These are phyloP conservation scores for Pythium phragmitis DNA, from an alignment of 352 stramenopile genomes.

Conservation along the genomic window DNA sequence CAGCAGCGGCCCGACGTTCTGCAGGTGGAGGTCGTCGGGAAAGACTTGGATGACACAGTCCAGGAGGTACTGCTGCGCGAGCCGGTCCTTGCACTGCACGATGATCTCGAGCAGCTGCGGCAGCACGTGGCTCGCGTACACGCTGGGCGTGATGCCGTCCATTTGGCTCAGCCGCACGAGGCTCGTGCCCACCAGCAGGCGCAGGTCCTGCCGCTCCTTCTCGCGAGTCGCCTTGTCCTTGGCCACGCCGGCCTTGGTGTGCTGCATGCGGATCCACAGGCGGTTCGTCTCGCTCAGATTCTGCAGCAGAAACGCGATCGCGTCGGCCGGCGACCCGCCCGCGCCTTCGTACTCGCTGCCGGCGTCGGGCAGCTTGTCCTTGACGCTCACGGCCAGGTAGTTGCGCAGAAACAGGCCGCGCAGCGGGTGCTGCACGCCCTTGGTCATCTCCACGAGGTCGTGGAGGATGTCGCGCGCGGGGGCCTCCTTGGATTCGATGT, in stretches of 20 bases:
- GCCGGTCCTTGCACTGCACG: constrained; percentile 92
- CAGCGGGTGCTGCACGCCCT: constrained; percentile 98
- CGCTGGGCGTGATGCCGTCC: constrained; percentile 89
- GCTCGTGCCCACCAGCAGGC: constrained; percentile 97
- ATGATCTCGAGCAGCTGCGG: constrained; percentile 94
- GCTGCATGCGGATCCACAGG: constrained; percentile 99
- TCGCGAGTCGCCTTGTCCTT: constrained; percentile 83
- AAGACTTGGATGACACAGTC: constrained; percentile 99
- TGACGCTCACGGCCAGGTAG: constrained; percentile 92
- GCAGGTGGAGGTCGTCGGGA: constrained; percentile 97
- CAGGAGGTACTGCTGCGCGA: constrained; percentile 98
- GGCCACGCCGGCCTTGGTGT: constrained; percentile 56
- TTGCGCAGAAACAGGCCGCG: constrained; percentile 98
- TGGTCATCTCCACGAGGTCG: constrained; percentile 98
- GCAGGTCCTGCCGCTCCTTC: constrained; percentile 92
- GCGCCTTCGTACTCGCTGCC: constrained; percentile 66
- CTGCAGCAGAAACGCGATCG: constrained; percentile 95
- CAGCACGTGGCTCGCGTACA: constrained; percentile 91
- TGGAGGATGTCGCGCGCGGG: constrained; percentile 92
- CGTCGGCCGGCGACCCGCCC: constrained; percentile 81
- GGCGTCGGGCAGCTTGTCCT: constrained; percentile 95
- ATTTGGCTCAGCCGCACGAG: constrained; percentile 96
- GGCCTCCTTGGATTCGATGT: constrained; percentile 87
- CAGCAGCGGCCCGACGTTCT: constrained; percentile 93
- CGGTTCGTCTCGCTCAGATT: constrained; percentile 99